Evolutionary conservation across 2,329 filamentous ascomycete species (phyloP).

Genomic region (Paraphoma sp.): DNA sequence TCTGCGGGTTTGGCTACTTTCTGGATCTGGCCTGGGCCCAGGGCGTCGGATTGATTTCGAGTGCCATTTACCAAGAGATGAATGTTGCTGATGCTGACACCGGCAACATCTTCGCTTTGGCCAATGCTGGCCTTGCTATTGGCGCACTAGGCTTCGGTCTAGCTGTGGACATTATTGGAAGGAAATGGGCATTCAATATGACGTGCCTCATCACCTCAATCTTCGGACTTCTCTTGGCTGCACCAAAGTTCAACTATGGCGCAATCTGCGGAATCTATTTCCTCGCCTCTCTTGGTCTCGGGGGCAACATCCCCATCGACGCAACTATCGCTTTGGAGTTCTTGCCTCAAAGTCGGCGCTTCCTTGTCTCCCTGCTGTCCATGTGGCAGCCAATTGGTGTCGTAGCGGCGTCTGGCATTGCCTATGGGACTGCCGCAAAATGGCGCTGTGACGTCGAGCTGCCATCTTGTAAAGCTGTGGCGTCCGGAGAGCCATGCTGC

Average conservation of each 20-base stretch:
- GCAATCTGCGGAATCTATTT: constrained; percentile 39
- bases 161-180: constrained; percentile 35
- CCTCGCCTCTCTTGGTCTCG: constrained; percentile 32
- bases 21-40: constrained; percentile 40
- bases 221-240: constrained; percentile 34
- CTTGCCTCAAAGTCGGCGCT: constrained; percentile 33
- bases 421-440: constrained; percentile 36
- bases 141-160: constrained; percentile 36
- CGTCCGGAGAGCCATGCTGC: constrained; percentile 24
- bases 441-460: constrained; percentile 33
- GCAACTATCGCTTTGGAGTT: constrained; percentile 37
- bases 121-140: constrained; percentile 37
- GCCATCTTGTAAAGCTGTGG: constrained; percentile 23
- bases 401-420: constrained; percentile 32
- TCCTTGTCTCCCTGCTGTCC: constrained; percentile 36
- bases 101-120: constrained; percentile 34
- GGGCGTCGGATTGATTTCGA: constrained; percentile 33
- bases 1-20: constrained; percentile 41
- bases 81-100: constrained; percentile 25
- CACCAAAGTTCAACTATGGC: constrained; percentile 37
- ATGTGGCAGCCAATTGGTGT: constrained; percentile 42
- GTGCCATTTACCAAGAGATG: constrained; percentile 40
- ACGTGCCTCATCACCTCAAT: constrained; percentile 37
- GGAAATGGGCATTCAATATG: constrained; percentile 36
- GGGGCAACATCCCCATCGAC: constrained; percentile 39